Conservation (phyloP, 345 rosid species). For the Nephelium lappaceum region DNA sequence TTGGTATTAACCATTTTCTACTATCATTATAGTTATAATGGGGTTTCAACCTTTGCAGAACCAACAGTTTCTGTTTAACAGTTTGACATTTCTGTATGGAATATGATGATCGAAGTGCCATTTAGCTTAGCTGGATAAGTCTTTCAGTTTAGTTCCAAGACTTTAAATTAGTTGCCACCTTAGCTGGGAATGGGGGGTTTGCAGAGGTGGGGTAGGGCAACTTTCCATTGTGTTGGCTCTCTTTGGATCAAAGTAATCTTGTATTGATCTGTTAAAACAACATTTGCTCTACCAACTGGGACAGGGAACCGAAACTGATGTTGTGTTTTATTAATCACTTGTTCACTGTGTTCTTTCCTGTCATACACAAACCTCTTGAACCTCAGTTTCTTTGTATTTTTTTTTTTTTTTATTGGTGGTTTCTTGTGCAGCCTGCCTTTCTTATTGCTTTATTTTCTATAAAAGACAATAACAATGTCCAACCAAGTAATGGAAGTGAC, state of each 20-base stretch:
- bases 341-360: neutral
- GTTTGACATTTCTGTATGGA: neutral
- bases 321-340: neutral
- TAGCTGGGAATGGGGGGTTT: neutral
- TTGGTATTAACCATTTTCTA: neutral
- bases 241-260: conserved; percentile 1
- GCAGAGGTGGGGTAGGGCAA: neutral
- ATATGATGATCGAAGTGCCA: neutral
- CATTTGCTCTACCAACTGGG: neutral
- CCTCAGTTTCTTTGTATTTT: neutral
- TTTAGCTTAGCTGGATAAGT: neutral
- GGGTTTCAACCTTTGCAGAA: neutral
- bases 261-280: neutral
- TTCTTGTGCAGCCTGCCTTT: conserved; percentile 77
- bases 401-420: conserved; percentile 15
- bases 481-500: conserved; percentile 32
- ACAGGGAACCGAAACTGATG: conserved; percentile 3
- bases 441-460: conserved; percentile 58
- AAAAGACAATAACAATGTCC: conserved; percentile 42
- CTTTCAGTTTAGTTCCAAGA: conserved; percentile 1
- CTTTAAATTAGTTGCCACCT: neutral
- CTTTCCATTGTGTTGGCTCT: neutral
- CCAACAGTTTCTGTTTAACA: neutral
- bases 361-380: neutral
- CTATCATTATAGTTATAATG: neutral